Evolutionary conservation across 352 stramenopile species (phyloP).

Genomic region (Thraustochytrium sp.): DNA sequence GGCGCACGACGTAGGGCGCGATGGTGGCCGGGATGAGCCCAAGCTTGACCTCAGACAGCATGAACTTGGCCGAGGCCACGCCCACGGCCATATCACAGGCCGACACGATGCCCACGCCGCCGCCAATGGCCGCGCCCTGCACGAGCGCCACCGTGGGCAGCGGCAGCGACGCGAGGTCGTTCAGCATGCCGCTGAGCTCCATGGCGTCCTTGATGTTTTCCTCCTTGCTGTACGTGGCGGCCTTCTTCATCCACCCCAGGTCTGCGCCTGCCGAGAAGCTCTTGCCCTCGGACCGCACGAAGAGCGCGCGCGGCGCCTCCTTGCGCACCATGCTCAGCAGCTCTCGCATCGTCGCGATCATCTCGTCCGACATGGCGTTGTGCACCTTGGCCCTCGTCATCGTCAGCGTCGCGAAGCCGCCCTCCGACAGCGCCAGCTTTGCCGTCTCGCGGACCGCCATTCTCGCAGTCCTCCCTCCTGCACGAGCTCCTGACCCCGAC

Average conservation of each 20-base stretch:
- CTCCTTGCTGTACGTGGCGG: constrained; percentile 2
- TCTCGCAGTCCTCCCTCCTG: too few relatives aligned
- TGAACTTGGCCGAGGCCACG: constrained; percentile 20
- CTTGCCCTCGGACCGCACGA: constrained; percentile 26
- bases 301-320: background rate
- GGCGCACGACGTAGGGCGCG: constrained; percentile 16
- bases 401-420: constrained; percentile 32
- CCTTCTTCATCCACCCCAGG: constrained; percentile 40
- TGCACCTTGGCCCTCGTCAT: constrained; percentile 28
- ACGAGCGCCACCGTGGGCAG: constrained; percentile 36
- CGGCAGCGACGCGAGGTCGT: constrained; percentile 10
- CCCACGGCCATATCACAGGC: constrained; percentile 35
- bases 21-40: constrained; percentile 42
- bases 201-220: constrained; percentile 38
- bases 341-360: constrained; percentile 5
- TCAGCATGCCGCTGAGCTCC: constrained; percentile 43
- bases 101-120: constrained; percentile 35
- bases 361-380: constrained; percentile 39
- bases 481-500: too few relatives aligned
- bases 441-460: background rate
- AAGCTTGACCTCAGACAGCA: constrained; percentile 41
- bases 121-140: constrained; percentile 20
- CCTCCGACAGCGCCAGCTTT: background rate
- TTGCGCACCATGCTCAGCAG: background rate
- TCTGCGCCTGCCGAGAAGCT: constrained; percentile 41